phyloP scores from a whole-genome alignment of 1,139 yeast genomes.

The Diutina ranongensis region DNA sequence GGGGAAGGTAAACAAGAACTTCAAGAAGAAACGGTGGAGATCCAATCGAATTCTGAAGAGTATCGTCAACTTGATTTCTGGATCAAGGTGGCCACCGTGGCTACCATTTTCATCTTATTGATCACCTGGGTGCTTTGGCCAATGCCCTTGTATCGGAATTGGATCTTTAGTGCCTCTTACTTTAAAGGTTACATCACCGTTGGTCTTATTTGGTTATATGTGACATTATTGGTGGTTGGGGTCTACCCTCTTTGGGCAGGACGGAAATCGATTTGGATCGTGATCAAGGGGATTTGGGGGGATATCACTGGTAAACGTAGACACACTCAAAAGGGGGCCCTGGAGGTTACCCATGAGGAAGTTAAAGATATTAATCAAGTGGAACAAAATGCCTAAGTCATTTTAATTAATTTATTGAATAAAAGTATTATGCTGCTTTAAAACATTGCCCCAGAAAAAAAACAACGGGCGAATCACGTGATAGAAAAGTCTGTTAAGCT shows the following conservation, averaged over 20 bases:
- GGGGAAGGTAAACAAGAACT: slow-evolving; percentile 6
- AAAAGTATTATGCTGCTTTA: too few species aligned
- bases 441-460: too few species aligned
- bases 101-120: slow-evolving; percentile 18
- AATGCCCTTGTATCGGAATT: slow-evolving; percentile 33
- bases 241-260: slow-evolving; percentile 28
- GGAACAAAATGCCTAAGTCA: too few species aligned
- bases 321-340: too few species aligned
- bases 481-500: too few species aligned
- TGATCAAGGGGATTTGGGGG: slow-evolving; percentile 14
- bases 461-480: too few species aligned
- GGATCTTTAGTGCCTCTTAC: slow-evolving; percentile 26
- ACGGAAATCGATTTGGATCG: slow-evolving; percentile 16
- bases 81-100: slow-evolving; percentile 20
- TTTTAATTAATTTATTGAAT: too few species aligned
- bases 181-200: slow-evolving; percentile 31
- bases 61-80: slow-evolving; percentile 13
- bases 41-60: slow-evolving; percentile 6
- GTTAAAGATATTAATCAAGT: too few species aligned
- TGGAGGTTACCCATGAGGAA: background rate
- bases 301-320: too few species aligned
- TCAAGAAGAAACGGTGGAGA: slow-evolving; percentile 7
- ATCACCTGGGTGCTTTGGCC: slow-evolving; percentile 35
- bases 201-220: slow-evolving; percentile 27
- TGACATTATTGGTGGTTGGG: slow-evolving; percentile 22